Conservation (phyloP, 179 eudicot species). For the Sideroxylon spinosum region DNA sequence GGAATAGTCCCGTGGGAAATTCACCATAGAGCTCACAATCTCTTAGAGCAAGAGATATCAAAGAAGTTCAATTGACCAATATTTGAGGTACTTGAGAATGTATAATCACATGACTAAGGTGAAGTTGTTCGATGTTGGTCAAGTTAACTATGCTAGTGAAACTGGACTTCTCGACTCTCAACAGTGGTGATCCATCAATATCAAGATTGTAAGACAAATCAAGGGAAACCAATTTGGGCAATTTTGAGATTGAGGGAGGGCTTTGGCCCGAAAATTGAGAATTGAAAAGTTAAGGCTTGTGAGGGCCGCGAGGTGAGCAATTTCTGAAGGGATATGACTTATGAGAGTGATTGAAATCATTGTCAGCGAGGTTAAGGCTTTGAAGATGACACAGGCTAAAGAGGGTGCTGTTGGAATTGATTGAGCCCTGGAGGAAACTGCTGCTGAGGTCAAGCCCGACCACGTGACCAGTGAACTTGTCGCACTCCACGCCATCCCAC, state of each 20-base stretch:
- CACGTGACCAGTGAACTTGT: not conserved
- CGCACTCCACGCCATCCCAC: not conserved
- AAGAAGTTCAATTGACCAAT: constrained; percentile 19
- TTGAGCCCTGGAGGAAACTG: not conserved
- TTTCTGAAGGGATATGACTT: too few relatives aligned
- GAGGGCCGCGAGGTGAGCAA: too few relatives aligned
- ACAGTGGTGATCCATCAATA: not conserved
- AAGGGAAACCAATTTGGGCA: too few relatives aligned
- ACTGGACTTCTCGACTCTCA: constrained; percentile 19
- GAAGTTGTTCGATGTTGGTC: constrained; percentile 18
- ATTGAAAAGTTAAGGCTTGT: too few relatives aligned
- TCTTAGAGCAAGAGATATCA: constrained; percentile 6
- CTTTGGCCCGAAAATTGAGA: too few relatives aligned
- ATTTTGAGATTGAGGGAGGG: too few relatives aligned
- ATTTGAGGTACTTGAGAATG: not conserved
- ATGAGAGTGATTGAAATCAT: too few relatives aligned
- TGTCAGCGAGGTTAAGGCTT: too few relatives aligned
- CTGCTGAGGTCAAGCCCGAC: not conserved
- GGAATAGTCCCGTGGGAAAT: constrained; percentile 24
- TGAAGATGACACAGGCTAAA: too few relatives aligned
- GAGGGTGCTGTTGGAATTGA: not conserved
- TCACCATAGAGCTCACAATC: constrained; percentile 27
- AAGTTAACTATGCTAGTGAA: constrained; percentile 24
- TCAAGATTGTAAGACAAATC: not conserved
- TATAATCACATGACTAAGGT: constrained; percentile 20